These are phyloP conservation scores for Saccharomycopsis oosterbeekiorum DNA, from an alignment of 805 yeast species.

Conservation along the genomic window DNA sequence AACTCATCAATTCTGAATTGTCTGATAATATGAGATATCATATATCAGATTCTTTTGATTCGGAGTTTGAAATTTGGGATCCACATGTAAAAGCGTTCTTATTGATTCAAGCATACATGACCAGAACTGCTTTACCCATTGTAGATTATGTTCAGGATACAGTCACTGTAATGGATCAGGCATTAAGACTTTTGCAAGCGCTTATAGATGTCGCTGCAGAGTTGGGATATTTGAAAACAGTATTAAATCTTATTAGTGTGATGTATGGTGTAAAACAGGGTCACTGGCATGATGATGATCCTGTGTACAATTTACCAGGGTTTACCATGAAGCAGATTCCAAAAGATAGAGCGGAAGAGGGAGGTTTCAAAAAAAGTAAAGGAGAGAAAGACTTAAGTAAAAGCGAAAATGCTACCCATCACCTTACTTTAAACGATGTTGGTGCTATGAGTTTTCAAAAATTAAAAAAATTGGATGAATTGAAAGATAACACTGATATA, in stretches of 20 bases:
- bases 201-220: constrained; percentile 85
- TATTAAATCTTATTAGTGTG: constrained; percentile 48
- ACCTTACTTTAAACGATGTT: constrained; percentile 28
- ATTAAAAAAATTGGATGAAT: constrained; percentile 14
- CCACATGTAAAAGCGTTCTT: constrained; percentile 75
- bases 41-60: constrained; percentile 28
- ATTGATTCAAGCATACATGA: constrained; percentile 63
- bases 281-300: constrained; percentile 74
- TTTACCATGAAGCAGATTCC: not conserved
- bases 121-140: constrained; percentile 72
- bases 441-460: constrained; percentile 34
- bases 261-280: constrained; percentile 89
- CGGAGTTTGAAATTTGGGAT: constrained; percentile 63
- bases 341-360: not conserved
- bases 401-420: constrained; percentile 8
- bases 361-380: constrained; percentile 2
- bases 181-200: constrained; percentile 89
- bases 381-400: not conserved
- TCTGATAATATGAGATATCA: constrained; percentile 60
- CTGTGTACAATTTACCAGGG: constrained; percentile 34
- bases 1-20: constrained; percentile 73
- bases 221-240: constrained; percentile 58
- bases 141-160: constrained; percentile 95
- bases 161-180: constrained; percentile 84
- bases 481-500: constrained; percentile 23